These are phyloP conservation scores for Aspergillus hiratsukae DNA, from an alignment of 2,329 filamentous ascomycete genomes.

Conservation along the genomic window DNA sequence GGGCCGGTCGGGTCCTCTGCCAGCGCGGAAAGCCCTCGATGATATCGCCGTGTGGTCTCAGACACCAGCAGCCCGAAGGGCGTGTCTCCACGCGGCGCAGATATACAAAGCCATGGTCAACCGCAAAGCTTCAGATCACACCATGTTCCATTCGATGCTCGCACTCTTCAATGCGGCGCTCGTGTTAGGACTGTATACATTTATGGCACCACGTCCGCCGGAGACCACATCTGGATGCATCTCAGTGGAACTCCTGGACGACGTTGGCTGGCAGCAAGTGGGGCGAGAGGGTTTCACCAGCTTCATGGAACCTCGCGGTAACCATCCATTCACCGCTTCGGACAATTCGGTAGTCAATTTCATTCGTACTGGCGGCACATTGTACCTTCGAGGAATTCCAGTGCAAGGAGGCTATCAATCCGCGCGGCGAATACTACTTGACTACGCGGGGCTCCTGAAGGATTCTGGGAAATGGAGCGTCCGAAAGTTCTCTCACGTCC, in stretches of 20 bases:
- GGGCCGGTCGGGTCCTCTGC: constrained; percentile 45
- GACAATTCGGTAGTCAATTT: constrained; percentile 39
- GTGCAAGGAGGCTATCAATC: constrained; percentile 49
- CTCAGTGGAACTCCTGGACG: constrained; percentile 44
- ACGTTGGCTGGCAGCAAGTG: constrained; percentile 48
- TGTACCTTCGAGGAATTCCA: constrained; percentile 46
- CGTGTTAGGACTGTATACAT: constrained; percentile 50
- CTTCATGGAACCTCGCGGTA: constrained; percentile 32
- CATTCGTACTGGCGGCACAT: constrained; percentile 46
- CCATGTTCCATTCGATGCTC: constrained; percentile 48
- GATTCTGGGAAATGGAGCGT: constrained; percentile 51
- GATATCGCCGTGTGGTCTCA: constrained; percentile 50
- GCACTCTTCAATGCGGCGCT: constrained; percentile 50
- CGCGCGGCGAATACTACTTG: constrained; percentile 48
- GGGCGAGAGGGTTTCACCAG: constrained; percentile 44
- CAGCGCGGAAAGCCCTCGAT: constrained; percentile 47
- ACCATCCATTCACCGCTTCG: constrained; percentile 21
- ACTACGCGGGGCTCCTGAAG: constrained; percentile 51
- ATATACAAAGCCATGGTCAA: constrained; percentile 50
- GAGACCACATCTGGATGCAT: constrained; percentile 22
- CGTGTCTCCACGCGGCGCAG: constrained; percentile 50
- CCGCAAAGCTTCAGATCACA: constrained; percentile 50
- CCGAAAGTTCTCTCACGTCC: constrained; percentile 47
- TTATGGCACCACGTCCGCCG: constrained; percentile 38
- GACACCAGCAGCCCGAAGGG: constrained; percentile 47